phyloP scores from a whole-genome alignment of 352 stramenopile genomes.

The Phytophthora megakarya region DNA sequence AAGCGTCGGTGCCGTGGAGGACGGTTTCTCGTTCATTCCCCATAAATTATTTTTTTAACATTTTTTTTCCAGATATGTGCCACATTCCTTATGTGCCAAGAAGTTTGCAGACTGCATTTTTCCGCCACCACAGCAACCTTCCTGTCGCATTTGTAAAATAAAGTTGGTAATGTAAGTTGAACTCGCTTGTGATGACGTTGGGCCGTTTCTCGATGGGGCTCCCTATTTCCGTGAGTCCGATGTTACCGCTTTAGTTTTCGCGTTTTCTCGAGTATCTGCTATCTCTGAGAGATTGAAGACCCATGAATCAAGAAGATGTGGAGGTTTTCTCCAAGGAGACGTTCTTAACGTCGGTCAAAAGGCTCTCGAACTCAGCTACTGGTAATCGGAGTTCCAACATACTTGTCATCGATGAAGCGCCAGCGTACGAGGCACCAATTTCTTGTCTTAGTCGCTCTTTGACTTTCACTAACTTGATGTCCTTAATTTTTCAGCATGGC shows the following conservation, averaged over 20 bases:
- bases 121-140: not conserved
- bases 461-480: slow-evolving; percentile 1
- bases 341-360: slow-evolving; percentile 75
- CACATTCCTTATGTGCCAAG: not conserved
- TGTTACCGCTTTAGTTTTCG: not conserved
- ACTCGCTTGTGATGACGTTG: slow-evolving; percentile 6
- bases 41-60: too few relatives aligned
- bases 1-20: slow-evolving; percentile 9
- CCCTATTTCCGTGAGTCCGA: slow-evolving; percentile 35
- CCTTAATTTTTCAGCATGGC: slow-evolving; percentile 59
- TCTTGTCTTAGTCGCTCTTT: not conserved
- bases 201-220: slow-evolving; percentile 26
- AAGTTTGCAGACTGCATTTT: not conserved
- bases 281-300: not conserved
- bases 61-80: not conserved
- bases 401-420: slow-evolving; percentile 46
- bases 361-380: slow-evolving; percentile 32
- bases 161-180: not conserved
- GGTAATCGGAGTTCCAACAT: slow-evolving; percentile 21
- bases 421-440: slow-evolving; percentile 36
- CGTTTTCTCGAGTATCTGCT: not conserved
- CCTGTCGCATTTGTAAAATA: not conserved
- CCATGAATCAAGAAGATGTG: slow-evolving; percentile 57
- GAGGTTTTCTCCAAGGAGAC: slow-evolving; percentile 85
- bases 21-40: slow-evolving; percentile 4